These are phyloP conservation scores for Arthrobotrys entomopaga DNA, from an alignment of 2,329 filamentous ascomycete species.

Conservation along the genomic window DNA sequence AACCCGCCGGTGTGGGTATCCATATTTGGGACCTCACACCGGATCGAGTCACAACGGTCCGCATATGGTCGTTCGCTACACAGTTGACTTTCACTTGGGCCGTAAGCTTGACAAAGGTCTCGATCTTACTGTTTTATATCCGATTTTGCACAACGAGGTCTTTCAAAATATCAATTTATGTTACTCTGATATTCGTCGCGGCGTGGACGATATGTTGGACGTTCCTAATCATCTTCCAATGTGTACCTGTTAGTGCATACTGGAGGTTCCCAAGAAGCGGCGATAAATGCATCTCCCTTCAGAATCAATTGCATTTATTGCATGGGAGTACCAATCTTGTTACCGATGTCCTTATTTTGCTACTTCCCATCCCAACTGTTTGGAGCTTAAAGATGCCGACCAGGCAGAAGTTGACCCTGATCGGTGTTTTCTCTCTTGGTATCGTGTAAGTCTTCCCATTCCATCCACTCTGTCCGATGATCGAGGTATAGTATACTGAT, in stretches of 20 bases:
- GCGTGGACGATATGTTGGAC: slow-evolving; percentile 61
- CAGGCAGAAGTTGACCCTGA: slow-evolving; percentile 65
- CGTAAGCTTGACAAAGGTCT: slow-evolving; percentile 63
- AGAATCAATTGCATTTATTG: slow-evolving; percentile 67
- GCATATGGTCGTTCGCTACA: slow-evolving; percentile 58
- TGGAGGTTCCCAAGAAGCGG: slow-evolving; percentile 59
- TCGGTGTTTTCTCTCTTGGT: slow-evolving; percentile 66
- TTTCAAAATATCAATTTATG: slow-evolving; percentile 60
- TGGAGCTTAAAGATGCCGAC: slow-evolving; percentile 64
- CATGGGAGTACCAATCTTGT: slow-evolving; percentile 71
- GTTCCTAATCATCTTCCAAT: slow-evolving; percentile 62
- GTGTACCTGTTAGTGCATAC: slow-evolving; percentile 61
- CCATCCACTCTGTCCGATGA: no score
- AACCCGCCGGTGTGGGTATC: slow-evolving; percentile 34
- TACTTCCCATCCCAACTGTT: slow-evolving; percentile 66
- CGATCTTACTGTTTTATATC: slow-evolving; percentile 63
- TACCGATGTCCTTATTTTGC: slow-evolving; percentile 69
- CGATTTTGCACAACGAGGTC: slow-evolving; percentile 61
- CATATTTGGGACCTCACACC: slow-evolving; percentile 44
- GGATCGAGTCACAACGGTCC: slow-evolving; percentile 30
- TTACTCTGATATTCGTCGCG: slow-evolving; percentile 60
- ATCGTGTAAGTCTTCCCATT: slow-evolving; percentile 63
- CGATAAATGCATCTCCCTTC: slow-evolving; percentile 63
- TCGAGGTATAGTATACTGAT: slow-evolving; percentile 10
- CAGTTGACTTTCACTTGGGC: slow-evolving; percentile 62